Evolutionary conservation across 345 rosid genomes (phyloP).

Genomic region (Salix koriyanagi): DNA sequence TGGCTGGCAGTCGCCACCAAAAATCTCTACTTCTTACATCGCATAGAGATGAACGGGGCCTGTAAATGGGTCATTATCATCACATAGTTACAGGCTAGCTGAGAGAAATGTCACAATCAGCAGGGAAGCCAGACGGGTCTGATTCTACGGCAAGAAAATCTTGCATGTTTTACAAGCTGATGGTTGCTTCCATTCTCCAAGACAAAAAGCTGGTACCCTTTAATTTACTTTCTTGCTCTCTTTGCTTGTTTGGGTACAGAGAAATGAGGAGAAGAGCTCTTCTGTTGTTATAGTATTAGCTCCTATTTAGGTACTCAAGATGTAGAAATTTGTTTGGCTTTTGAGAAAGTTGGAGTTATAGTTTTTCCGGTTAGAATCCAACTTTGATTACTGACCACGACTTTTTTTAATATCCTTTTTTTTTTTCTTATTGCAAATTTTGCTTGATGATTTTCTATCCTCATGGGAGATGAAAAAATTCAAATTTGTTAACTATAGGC

Average conservation of each 20-base stretch:
- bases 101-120: slow-evolving; percentile 16
- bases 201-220: slow-evolving; percentile 30
- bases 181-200: slow-evolving; percentile 36
- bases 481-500: background rate
- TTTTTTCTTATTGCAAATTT: background rate
- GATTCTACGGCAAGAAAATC: slow-evolving; percentile 12
- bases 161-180: slow-evolving; percentile 39
- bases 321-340: background rate
- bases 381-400: background rate
- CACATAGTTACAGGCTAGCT: background rate
- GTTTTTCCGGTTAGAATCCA: background rate
- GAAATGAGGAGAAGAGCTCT: background rate
- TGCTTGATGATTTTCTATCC: background rate
- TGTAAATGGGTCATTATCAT: background rate
- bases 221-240: slow-evolving; percentile 3
- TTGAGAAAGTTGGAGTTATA: background rate
- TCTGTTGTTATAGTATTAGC: background rate
- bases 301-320: background rate
- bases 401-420: background rate
- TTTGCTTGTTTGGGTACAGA: slow-evolving; percentile 1
- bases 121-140: slow-evolving; percentile 13
- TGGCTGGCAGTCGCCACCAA: background rate
- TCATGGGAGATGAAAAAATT: background rate
- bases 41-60: background rate
- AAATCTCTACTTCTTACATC: background rate